A percentile compares a stretch with the other conserved stretches of the same genome.
phyloP scores from a whole-genome alignment of 2,329 filamentous ascomycete species.

The Pleurostoma richardsiae region DNA sequence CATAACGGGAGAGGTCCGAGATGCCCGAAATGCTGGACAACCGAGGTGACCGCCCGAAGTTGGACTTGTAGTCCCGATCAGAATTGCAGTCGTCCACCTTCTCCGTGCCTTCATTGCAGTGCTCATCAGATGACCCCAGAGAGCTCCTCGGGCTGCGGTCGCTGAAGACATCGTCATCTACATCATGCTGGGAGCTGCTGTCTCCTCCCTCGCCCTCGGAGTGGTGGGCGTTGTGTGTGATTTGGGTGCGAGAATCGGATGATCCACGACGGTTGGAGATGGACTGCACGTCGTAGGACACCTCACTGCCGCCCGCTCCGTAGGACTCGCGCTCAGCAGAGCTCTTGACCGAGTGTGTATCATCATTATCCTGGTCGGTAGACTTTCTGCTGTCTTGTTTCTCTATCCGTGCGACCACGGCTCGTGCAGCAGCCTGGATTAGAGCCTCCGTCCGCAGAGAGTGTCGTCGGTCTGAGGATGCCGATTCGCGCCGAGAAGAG shows the following conservation, averaged over 20 bases:
- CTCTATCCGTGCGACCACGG: constrained; percentile 43
- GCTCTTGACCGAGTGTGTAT: constrained; percentile 12
- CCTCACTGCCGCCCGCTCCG: constrained; percentile 6
- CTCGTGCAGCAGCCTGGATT: constrained; percentile 47
- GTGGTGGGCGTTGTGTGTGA: constrained; percentile 10
- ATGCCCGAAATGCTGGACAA: constrained; percentile 46
- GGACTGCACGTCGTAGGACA: constrained; percentile 4
- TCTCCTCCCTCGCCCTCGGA: constrained; percentile 29
- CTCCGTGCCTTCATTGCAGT: constrained; percentile 14
- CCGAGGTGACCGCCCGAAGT: constrained; percentile 30
- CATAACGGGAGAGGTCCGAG: constrained; percentile 51
- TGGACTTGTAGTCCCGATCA: constrained; percentile 17
- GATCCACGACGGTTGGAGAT: constrained; percentile 13
- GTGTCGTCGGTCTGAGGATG: constrained; percentile 24
- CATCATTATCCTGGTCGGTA: constrained; percentile 7
- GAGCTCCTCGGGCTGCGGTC: constrained; percentile 53
- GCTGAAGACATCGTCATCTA: constrained; percentile 55
- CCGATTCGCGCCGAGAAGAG: constrained; percentile 11
- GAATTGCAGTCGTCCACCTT: constrained; percentile 6
- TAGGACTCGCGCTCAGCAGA: constrained; percentile 9
- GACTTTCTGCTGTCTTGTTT: constrained; percentile 21
- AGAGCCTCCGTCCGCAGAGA: constrained; percentile 44
- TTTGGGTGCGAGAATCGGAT: constrained; percentile 11
- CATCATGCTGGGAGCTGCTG: constrained; percentile 45
- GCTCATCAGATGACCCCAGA: constrained; percentile 40